Base-by-base conservation (phyloP, 805 yeast species). In the Blastobotrys chiropterorum region DNA sequence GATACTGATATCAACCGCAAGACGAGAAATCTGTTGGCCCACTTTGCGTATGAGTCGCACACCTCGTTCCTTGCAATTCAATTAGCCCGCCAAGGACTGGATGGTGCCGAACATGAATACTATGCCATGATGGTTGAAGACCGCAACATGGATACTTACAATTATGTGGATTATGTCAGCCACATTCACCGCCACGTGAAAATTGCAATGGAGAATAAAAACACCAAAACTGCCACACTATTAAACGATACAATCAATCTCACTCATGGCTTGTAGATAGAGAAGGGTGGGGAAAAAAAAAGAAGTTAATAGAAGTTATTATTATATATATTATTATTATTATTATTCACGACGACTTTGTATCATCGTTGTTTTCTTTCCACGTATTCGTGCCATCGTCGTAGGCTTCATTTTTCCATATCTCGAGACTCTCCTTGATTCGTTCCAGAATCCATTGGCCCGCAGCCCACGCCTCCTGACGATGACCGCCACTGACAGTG, bases 61-160 rank as follows among this genome's bases (percentile, higher is more conserved):
- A 56, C 66, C 2, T 72, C 70, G 15, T 72, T 70, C 55, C 60
- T 77, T 45, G 77, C 81, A 0, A 66, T 87, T 26, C 81, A 80
- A 53, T 64, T 89, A 3, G 79, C 85, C 14, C 73, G 94, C 55
- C 82, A 80, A 58, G 82, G 82, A 4, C 66, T 77, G 17, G 95
- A 86, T 62, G 80, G 81, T 2, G 74, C 79, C 2, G 82, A 82
- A 59, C 59, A 66, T 43, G 78, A 74, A 48, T 80, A 89, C 63
- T 69, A 74, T 40, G 82, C 81, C 42, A 61, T 79, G 48, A 69
- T 94, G 62, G 81, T 83, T 26, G 98, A 94, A 61, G 98, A 94
- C 64, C 74, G 80, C 45, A 70, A 74, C 20, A 70, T 70, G 38
- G 80, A 82, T 43, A 72, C 77, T 65, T 63, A 80, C 60, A 77